Evolutionary conservation across 139 green algal species (phyloP).

Genomic region (Closterium sp.): DNA sequence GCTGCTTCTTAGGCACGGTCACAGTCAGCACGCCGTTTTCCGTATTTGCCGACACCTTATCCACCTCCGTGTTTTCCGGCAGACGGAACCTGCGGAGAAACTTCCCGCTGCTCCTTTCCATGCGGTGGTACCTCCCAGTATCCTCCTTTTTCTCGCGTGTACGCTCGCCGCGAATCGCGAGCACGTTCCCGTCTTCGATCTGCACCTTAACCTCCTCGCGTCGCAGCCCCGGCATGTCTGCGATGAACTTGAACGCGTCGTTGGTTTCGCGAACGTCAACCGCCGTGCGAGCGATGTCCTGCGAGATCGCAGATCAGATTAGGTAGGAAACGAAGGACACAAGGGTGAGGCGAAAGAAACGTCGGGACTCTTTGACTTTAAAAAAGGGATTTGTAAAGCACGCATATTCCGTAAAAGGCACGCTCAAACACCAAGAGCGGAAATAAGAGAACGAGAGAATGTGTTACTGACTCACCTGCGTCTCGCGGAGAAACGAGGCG

Average conservation of each 20-base stretch:
- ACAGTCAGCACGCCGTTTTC: slow-evolving; percentile 48
- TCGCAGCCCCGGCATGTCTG: slow-evolving; percentile 42
- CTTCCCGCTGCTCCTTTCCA: slow-evolving; percentile 41
- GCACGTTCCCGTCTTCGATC: slow-evolving; percentile 41
- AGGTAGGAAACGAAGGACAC: too few relatives aligned
- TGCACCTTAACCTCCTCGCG: slow-evolving; percentile 50
- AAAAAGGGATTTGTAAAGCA: too few relatives aligned
- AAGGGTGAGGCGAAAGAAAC: too few relatives aligned
- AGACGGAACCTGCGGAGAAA: slow-evolving; percentile 41
- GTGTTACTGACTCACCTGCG: background rate
- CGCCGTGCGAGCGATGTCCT: slow-evolving; percentile 8
- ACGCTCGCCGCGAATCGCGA: slow-evolving; percentile 40
- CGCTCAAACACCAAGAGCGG: too few relatives aligned
- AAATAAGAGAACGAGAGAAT: background rate
- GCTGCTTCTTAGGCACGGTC: slow-evolving; percentile 39
- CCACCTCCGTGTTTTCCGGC: slow-evolving; percentile 29
- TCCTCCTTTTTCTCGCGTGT: slow-evolving; percentile 43
- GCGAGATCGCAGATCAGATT: too few relatives aligned
- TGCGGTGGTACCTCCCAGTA: slow-evolving; percentile 30
- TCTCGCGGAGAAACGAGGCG: slow-evolving; percentile 4
- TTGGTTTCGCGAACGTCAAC: slow-evolving; percentile 44
- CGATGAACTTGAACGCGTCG: slow-evolving; percentile 33
- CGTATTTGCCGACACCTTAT: slow-evolving; percentile 19
- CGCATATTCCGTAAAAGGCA: too few relatives aligned
- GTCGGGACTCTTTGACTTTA: background rate